Conservation (phyloP, 352 stramenopile species). For the Peronospora tabacina region DNA sequence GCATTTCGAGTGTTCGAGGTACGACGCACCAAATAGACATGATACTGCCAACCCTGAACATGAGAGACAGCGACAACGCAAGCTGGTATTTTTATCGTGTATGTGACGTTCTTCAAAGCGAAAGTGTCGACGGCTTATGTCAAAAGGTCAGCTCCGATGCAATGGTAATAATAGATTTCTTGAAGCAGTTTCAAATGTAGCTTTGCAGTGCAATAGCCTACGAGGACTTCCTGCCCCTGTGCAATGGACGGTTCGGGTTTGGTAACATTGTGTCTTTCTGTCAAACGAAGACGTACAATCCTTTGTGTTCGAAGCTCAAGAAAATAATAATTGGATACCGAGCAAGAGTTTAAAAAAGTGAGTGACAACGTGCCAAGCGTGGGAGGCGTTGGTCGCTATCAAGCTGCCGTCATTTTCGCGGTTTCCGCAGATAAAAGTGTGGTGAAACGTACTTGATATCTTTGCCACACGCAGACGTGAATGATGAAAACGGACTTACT, state of each 20-base stretch:
- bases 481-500: conserved; percentile 9
- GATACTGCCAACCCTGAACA: neutral
- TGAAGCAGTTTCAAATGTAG: conserved; percentile 32
- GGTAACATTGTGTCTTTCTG: conserved; percentile 46
- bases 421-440: conserved; percentile 26
- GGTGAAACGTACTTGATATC: conserved; percentile 26
- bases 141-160: conserved; percentile 23
- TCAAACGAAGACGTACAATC: conserved; percentile 31
- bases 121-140: conserved; percentile 20
- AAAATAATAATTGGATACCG: conserved; percentile 15
- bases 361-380: conserved; percentile 11
- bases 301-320: conserved; percentile 29
- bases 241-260: conserved; percentile 47
- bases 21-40: too few species aligned
- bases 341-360: conserved; percentile 7
- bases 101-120: conserved; percentile 31
- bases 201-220: conserved; percentile 30
- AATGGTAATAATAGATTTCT: conserved; percentile 2
- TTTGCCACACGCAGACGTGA: conserved; percentile 5
- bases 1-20: too few species aligned
- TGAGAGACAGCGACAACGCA: conserved; percentile 5
- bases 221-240: conserved; percentile 41
- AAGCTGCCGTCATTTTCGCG: conserved; percentile 1
- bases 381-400: conserved; percentile 4
- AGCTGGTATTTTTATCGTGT: conserved; percentile 27